phyloP scores from a whole-genome alignment of 345 rosid species.

The Citrus sinensis region DNA sequence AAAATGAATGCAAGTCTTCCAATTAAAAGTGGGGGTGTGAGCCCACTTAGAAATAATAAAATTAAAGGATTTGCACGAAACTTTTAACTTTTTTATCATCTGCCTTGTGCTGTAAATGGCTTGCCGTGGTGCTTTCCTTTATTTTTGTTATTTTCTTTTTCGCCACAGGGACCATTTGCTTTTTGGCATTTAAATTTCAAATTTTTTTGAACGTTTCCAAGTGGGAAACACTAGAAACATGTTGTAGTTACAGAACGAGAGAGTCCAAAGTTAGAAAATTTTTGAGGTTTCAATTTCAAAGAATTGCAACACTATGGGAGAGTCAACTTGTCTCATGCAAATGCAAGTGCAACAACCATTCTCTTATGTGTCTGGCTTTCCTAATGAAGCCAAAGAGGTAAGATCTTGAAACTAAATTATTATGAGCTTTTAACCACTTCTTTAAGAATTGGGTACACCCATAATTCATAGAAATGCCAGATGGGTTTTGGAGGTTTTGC shows the following conservation, averaged over 20 bases:
- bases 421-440: not conserved
- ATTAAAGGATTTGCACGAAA: conserved; percentile 6
- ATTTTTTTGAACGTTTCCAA: conserved; percentile 23
- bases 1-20: conserved; percentile 15
- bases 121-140: not conserved
- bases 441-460: not conserved
- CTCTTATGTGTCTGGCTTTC: conserved; percentile 57
- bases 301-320: conserved; percentile 52
- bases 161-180: conserved; percentile 12
- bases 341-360: conserved; percentile 34
- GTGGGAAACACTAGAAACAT: not conserved
- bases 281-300: conserved; percentile 23
- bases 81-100: not conserved
- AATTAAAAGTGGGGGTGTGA: not conserved
- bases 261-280: conserved; percentile 9
- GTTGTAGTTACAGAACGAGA: not conserved
- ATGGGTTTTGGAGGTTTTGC: not conserved
- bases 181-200: conserved; percentile 39
- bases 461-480: conserved; percentile 7
- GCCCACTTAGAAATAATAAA: conserved; percentile 19
- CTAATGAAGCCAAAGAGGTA: conserved; percentile 67
- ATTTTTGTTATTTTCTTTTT: not conserved
- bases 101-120: not conserved
- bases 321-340: conserved; percentile 77
- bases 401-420: not conserved